Evolutionary conservation across 306 rosid species (phyloP).

Genomic region (Astragalus membranaceus): DNA sequence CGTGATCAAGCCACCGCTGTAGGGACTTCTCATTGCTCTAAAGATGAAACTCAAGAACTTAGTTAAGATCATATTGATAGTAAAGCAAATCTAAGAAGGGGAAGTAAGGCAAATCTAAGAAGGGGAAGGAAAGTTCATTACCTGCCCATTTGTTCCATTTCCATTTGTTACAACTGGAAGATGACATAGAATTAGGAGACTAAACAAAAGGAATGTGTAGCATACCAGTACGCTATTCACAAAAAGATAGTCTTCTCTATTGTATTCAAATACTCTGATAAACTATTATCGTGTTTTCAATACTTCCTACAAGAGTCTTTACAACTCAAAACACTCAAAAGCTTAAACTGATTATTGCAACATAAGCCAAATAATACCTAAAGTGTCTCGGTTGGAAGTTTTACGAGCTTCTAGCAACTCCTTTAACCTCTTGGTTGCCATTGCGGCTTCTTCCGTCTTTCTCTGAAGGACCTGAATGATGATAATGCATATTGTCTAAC

Average conservation of each 20-base stretch:
- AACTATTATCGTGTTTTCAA: background rate
- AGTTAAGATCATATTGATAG: constrained; percentile 15
- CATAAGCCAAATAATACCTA: constrained; percentile 41
- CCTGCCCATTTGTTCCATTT: constrained; percentile 82
- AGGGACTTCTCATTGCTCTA: constrained; percentile 91
- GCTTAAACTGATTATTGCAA: background rate
- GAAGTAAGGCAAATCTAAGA: constrained; percentile 19
- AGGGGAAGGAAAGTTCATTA: constrained; percentile 30
- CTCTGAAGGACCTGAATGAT: constrained; percentile 90
- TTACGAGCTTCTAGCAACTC: constrained; percentile 98
- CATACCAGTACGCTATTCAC: constrained; percentile 15
- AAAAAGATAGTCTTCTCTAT: background rate
- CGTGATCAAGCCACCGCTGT: constrained; percentile 97
- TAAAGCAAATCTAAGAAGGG: constrained; percentile 12
- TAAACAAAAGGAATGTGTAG: constrained; percentile 10
- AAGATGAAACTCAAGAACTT: constrained; percentile 29
- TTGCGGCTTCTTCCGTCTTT: constrained; percentile 99
- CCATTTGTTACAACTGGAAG: constrained; percentile 68
- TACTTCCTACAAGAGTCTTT: background rate
- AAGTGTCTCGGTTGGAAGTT: constrained; percentile 78
- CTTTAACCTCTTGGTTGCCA: constrained; percentile 99
- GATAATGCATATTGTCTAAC: background rate
- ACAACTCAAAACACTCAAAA: background rate
- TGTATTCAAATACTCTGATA: background rate
- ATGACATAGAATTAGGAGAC: constrained; percentile 29